These are phyloP conservation scores for Candida stauntonica DNA, from an alignment of 805 yeast species.

Conservation along the genomic window DNA sequence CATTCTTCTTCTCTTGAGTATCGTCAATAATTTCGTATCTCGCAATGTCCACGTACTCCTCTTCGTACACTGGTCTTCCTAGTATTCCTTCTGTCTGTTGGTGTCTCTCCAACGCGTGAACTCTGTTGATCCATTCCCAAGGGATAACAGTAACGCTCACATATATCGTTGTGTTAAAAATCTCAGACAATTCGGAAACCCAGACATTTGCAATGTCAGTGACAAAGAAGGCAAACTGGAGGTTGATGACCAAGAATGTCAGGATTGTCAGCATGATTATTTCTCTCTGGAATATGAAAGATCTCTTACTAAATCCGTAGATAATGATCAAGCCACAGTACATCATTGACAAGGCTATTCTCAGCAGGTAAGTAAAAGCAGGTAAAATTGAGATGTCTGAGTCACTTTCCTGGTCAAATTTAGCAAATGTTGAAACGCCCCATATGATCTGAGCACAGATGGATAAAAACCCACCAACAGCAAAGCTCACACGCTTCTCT, in stretches of 20 bases:
- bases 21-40: slow-evolving; percentile 21
- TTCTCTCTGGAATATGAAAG: slow-evolving; percentile 43
- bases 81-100: slow-evolving; percentile 67
- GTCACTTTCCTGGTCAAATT: slow-evolving; percentile 25
- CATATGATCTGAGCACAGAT: slow-evolving; percentile 59
- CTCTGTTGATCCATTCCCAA: slow-evolving; percentile 82
- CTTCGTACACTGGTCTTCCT: slow-evolving; percentile 73
- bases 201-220: slow-evolving; percentile 74
- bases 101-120: slow-evolving; percentile 49
- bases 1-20: slow-evolving; percentile 13
- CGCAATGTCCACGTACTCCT: slow-evolving; percentile 38
- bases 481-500: slow-evolving; percentile 61
- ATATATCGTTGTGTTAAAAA: slow-evolving; percentile 69
- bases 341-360: slow-evolving; percentile 66
- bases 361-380: slow-evolving; percentile 66
- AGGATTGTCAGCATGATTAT: slow-evolving; percentile 54
- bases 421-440: slow-evolving; percentile 56
- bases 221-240: slow-evolving; percentile 66
- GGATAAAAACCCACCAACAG: slow-evolving; percentile 52
- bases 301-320: slow-evolving; percentile 44
- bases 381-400: slow-evolving; percentile 54
- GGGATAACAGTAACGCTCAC: slow-evolving; percentile 67
- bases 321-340: slow-evolving; percentile 62
- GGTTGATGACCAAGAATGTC: slow-evolving; percentile 49
- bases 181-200: slow-evolving; percentile 69